phyloP scores from a whole-genome alignment of 257 asterid species.

The Haberlea rhodopensis region DNA sequence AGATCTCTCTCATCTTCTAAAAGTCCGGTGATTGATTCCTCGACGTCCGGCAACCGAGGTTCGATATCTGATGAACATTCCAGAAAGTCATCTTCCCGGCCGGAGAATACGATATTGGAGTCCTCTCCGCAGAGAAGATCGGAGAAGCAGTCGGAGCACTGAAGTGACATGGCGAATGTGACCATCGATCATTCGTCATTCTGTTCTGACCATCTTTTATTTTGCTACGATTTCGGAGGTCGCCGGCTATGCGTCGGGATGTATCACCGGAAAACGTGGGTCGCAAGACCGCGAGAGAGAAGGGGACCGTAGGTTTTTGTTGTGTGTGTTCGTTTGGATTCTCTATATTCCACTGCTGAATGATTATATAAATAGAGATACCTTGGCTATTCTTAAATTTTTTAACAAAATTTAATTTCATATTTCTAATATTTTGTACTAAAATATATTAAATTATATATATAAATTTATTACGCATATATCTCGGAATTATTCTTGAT shows the following conservation, averaged over 20 bases:
- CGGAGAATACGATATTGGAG: slow-evolving; percentile 54
- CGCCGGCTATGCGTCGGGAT: slow-evolving; percentile 63
- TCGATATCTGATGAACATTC: slow-evolving; percentile 77
- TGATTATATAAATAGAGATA: slow-evolving; percentile 56
- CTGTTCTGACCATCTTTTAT: slow-evolving; percentile 34
- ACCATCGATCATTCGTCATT: slow-evolving; percentile 35
- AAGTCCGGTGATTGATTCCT: slow-evolving; percentile 71
- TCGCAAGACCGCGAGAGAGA: slow-evolving; percentile 36
- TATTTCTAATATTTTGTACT: no score
- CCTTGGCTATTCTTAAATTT: slow-evolving; percentile 26
- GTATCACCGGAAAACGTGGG: slow-evolving; percentile 44
- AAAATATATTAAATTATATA: no score
- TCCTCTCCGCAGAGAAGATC: slow-evolving; percentile 95
- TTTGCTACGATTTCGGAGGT: not conserved
- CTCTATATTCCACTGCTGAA: slow-evolving; percentile 28
- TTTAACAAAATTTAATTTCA: slow-evolving; percentile 14
- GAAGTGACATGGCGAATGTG: slow-evolving; percentile 57
- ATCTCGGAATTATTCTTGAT: no score
- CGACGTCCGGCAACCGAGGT: slow-evolving; percentile 44
- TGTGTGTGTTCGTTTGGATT: slow-evolving; percentile 44
- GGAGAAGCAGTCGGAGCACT: slow-evolving; percentile 88
- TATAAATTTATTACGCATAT: no score
- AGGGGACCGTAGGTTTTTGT: slow-evolving; percentile 42
- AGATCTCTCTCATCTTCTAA: slow-evolving; percentile 68
- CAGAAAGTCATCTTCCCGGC: slow-evolving; percentile 49